Percentiles rank a stretch among this genome's conserved stretches.
These are phyloP conservation scores for Jatropha podagrica DNA, from an alignment of 441 rosid genomes.

Conservation along the genomic window DNA sequence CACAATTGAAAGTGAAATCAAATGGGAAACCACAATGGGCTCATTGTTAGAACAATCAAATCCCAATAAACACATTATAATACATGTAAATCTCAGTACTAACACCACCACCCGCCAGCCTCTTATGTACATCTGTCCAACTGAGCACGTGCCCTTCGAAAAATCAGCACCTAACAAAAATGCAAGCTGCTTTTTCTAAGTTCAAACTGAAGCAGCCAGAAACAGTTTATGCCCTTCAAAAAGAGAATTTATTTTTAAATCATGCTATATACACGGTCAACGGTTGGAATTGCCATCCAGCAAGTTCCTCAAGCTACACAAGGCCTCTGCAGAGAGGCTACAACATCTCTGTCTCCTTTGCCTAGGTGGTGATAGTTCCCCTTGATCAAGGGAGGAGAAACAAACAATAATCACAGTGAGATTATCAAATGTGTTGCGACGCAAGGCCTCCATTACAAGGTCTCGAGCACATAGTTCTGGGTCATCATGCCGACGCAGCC, in stretches of 20 bases:
- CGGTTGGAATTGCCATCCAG: constrained; percentile 45
- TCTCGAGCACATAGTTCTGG: constrained; percentile 78
- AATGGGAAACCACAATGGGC: background rate
- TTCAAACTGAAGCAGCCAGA: constrained; percentile 38
- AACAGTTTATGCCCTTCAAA: constrained; percentile 24
- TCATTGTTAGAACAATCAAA: constrained; percentile 12
- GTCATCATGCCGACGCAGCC: constrained; percentile 60
- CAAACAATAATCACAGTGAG: constrained; percentile 78
- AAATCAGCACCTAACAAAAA: constrained; percentile 38
- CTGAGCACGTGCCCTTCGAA: constrained; percentile 2
- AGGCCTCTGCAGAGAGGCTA: constrained; percentile 73
- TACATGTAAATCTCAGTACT: constrained; percentile 15
- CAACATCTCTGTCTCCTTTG: constrained; percentile 52
- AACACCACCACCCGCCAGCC: constrained; percentile 23
- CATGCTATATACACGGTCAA: constrained; percentile 23
- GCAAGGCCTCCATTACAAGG: constrained; percentile 77
- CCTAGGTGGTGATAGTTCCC: constrained; percentile 36
- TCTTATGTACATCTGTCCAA: constrained; percentile 33
- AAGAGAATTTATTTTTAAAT: constrained; percentile 9
- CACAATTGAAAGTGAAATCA: background rate
- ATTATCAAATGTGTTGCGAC: constrained; percentile 64
- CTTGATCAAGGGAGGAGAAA: constrained; percentile 47
- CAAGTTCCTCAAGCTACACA: constrained; percentile 58
- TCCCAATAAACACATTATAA: constrained; percentile 5
- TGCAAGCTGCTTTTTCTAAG: constrained; percentile 37